phyloP scores from a whole-genome alignment of 345 rosid genomes.

The Stellera chamaejasme region DNA sequence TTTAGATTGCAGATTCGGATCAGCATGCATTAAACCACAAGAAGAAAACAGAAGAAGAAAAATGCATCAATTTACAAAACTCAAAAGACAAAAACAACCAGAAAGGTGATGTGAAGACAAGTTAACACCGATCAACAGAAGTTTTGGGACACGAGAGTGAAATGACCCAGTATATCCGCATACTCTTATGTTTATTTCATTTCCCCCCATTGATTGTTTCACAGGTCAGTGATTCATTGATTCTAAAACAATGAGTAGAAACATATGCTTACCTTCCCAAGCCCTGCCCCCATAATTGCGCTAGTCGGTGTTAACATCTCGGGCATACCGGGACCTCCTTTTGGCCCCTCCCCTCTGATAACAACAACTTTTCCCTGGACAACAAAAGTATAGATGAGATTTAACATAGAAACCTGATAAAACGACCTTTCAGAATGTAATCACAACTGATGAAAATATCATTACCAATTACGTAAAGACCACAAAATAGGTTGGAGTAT shows the following conservation, averaged over 20 bases:
- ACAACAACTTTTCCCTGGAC: conserved; percentile 86
- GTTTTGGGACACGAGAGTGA: background rate
- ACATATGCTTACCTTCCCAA: conserved; percentile 71
- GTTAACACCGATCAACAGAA: too few relatives aligned
- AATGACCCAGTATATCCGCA: conserved; percentile 2
- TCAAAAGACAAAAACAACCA: background rate
- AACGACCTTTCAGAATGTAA: too few relatives aligned
- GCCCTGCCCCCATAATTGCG: conserved; percentile 99
- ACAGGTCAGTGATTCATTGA: background rate
- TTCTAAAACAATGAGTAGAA: conserved; percentile 3
- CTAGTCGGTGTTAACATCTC: conserved; percentile 99
- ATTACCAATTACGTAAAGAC: too few relatives aligned
- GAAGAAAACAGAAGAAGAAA: too few relatives aligned
- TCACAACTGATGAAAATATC: too few relatives aligned
- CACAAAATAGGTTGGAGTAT: too few relatives aligned
- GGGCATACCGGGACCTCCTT: conserved; percentile 99
- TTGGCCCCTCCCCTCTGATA: conserved; percentile 96
- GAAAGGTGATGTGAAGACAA: too few relatives aligned
- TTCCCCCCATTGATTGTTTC: background rate
- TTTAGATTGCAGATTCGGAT: conserved; percentile 11
- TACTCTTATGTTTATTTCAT: background rate
- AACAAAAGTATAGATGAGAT: conserved; percentile 13
- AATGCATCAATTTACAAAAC: background rate
- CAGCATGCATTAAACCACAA: background rate
- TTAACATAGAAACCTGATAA: background rate